Evolutionary conservation across 2,329 filamentous ascomycete genomes (phyloP).

Genomic region (Botrytis sinoallii): DNA sequence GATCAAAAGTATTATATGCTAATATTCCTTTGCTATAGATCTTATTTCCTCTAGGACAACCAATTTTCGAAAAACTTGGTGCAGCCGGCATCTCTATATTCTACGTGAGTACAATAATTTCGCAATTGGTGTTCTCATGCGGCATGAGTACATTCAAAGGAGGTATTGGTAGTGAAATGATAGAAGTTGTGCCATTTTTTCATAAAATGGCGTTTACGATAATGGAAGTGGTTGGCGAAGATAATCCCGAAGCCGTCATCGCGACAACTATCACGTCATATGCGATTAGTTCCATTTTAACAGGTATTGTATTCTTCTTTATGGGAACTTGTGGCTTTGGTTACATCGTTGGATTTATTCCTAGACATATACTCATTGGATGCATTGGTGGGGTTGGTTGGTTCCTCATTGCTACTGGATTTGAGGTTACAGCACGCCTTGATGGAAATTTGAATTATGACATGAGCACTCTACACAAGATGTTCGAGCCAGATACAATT

Average conservation of each 20-base stretch:
- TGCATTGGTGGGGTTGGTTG: constrained; percentile 97
- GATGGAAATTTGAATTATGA: constrained; percentile 84
- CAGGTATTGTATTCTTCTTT: constrained; percentile 84
- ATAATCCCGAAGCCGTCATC: constrained; percentile 80
- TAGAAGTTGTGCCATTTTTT: constrained; percentile 97
- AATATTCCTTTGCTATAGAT: constrained; percentile 49
- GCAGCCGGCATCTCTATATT: constrained; percentile 97
- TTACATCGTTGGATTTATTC: constrained; percentile 94
- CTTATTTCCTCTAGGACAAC: constrained; percentile 84
- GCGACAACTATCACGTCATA: constrained; percentile 94
- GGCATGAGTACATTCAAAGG: constrained; percentile 85
- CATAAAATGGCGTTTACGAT: constrained; percentile 97
- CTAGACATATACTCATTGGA: constrained; percentile 90
- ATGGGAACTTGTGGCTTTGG: constrained; percentile 87
- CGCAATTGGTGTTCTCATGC: constrained; percentile 83
- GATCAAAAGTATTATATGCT: constrained; percentile 53
- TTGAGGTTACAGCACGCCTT: constrained; percentile 88
- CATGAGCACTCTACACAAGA: constrained; percentile 68
- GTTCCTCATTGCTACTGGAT: constrained; percentile 86
- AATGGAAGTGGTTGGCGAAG: constrained; percentile 70
- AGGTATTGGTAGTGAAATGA: constrained; percentile 93
- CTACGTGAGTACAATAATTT: constrained; percentile 94
- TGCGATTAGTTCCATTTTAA: constrained; percentile 84
- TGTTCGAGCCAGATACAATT: constrained; percentile 71
- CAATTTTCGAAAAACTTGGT: constrained; percentile 80